These are phyloP conservation scores for Astrothelium macrocarpum DNA, from an alignment of 495 filamentous ascomycete species.

Conservation along the genomic window DNA sequence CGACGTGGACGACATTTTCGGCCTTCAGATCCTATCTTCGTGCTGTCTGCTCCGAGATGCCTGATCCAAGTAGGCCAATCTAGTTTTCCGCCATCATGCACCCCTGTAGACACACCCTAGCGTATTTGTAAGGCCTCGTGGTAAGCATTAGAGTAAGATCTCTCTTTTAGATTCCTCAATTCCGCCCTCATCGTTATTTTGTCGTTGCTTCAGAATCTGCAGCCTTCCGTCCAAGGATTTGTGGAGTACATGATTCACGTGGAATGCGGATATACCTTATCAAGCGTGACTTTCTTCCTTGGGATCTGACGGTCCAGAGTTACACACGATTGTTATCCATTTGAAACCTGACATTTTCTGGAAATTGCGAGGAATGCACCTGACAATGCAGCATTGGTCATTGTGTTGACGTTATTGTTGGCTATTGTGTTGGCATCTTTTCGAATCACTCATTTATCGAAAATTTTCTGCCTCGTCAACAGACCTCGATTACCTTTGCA, in stretches of 20 bases:
- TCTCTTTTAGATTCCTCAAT: neutral
- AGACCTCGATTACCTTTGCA: neutral
- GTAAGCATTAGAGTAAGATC: too few relatives aligned
- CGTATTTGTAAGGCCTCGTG: neutral
- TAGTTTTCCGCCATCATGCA: neutral
- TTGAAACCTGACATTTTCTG: neutral
- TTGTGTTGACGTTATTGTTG: too few relatives aligned
- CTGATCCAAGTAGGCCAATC: neutral
- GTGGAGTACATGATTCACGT: constrained; percentile 1
- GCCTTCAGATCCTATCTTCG: neutral
- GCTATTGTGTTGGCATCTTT: too few relatives aligned
- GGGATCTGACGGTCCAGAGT: neutral
- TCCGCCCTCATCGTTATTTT: neutral
- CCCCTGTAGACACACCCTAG: neutral
- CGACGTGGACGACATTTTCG: neutral
- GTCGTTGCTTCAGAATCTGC: constrained; percentile 4
- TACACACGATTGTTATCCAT: neutral
- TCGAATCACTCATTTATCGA: too few relatives aligned
- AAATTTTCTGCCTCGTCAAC: neutral
- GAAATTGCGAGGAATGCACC: too few relatives aligned
- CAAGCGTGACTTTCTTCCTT: neutral
- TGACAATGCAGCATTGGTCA: too few relatives aligned
- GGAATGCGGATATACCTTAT: neutral
- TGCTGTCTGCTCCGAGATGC: neutral
- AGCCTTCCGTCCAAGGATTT: neutral